These are phyloP conservation scores for Nematodospora valgi DNA, from an alignment of 805 yeast species.

Conservation along the genomic window DNA sequence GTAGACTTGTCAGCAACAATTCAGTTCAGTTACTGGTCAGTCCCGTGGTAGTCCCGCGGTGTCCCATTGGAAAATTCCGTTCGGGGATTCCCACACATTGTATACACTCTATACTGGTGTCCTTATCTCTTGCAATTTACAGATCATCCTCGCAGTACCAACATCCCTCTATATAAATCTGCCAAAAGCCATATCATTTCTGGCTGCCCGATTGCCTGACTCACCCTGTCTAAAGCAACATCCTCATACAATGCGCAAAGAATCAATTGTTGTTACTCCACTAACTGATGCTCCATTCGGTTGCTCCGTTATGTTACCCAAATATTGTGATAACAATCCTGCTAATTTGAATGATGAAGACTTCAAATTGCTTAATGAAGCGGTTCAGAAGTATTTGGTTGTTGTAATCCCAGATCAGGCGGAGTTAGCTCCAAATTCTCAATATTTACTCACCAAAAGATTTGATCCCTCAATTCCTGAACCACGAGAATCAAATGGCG, in stretches of 20 bases:
- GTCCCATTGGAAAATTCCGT: no score
- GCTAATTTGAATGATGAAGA: constrained; percentile 61
- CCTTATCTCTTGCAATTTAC: no score
- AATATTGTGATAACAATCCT: constrained; percentile 67
- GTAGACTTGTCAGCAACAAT: no score
- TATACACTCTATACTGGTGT: no score
- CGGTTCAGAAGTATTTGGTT: constrained; percentile 67
- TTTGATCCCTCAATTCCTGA: constrained; percentile 67
- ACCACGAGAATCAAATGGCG: constrained; percentile 29
- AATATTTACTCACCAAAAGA: constrained; percentile 69
- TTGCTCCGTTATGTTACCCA: constrained; percentile 63
- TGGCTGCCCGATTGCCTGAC: no score
- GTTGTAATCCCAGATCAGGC: constrained; percentile 71
- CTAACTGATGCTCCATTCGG: constrained; percentile 59
- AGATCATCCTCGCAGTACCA: no score
- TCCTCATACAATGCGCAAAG: constrained; percentile 20
- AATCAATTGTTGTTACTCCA: constrained; percentile 38
- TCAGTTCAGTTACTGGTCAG: no score
- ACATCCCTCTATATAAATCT: no score
- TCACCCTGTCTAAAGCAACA: no score
- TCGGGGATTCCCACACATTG: no score
- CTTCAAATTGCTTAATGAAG: constrained; percentile 57
- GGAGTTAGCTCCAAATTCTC: constrained; percentile 68
- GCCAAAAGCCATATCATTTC: no score
- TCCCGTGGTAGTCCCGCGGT: no score